Conservation (phyloP, 805 yeast genomes). For the Teunomyces tritomae region DNA sequence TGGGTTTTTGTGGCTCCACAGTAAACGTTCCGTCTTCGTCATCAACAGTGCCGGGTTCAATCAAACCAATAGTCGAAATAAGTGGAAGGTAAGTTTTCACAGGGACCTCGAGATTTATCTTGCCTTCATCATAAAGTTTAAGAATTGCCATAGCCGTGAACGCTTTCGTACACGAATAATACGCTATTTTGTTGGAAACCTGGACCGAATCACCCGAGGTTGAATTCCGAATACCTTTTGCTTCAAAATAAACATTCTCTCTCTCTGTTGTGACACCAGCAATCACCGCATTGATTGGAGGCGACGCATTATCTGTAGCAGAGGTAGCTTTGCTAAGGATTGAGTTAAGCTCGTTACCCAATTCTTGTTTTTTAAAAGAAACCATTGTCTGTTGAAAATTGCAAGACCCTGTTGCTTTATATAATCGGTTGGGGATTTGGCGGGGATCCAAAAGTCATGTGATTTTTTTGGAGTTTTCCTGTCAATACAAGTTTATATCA, state of each 20-base stretch:
- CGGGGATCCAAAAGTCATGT: background rate
- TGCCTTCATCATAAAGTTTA: conserved; percentile 30
- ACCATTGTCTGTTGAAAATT: background rate
- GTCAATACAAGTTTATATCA: background rate
- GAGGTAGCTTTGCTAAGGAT: background rate
- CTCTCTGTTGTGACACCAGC: conserved; percentile 27
- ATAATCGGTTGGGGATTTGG: background rate
- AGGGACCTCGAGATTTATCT: conserved; percentile 32
- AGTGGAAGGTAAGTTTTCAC: conserved; percentile 32
- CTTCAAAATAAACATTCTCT: conserved; percentile 22
- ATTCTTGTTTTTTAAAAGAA: background rate
- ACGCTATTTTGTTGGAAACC: conserved; percentile 18
- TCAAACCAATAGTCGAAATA: conserved; percentile 24
- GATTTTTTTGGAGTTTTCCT: background rate
- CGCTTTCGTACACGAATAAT: conserved; percentile 33
- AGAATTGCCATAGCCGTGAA: conserved; percentile 36
- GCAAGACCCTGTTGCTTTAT: background rate
- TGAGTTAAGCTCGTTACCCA: background rate
- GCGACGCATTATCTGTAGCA: background rate
- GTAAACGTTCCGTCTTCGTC: conserved; percentile 22
- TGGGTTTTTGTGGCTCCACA: conserved; percentile 22
- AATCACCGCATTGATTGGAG: conserved; percentile 18
- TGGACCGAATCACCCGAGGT: conserved; percentile 14
- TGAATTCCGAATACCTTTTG: conserved; percentile 19
- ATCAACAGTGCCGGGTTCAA: conserved; percentile 25